These are phyloP conservation scores for Pulveroboletus sp. DNA, from an alignment of 768 basidiomycete genomes.

Conservation along the genomic window DNA sequence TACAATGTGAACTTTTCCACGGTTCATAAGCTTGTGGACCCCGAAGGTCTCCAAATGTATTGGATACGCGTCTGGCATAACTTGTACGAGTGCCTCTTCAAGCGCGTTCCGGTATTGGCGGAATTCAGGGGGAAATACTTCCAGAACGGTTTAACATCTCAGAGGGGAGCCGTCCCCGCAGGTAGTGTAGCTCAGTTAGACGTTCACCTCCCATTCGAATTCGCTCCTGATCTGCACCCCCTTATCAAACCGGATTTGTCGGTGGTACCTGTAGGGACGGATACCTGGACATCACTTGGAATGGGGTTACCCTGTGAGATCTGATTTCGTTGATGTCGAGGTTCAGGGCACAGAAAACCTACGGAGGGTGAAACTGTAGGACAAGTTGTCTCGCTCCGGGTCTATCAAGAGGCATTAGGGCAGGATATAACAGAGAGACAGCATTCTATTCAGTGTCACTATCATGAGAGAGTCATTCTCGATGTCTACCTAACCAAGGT, in stretches of 20 bases:
- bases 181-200: conserved; percentile 15
- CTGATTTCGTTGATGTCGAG: conserved; percentile 60
- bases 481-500: background rate
- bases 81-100: conserved; percentile 78
- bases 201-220: conserved; percentile 68
- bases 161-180: conserved; percentile 5
- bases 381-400: conserved; percentile 36
- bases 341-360: background rate
- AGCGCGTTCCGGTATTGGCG: conserved; percentile 32
- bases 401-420: background rate
- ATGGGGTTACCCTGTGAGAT: conserved; percentile 68
- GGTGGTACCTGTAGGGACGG: conserved; percentile 68
- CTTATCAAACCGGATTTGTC: conserved; percentile 58
- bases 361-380: conserved; percentile 29
- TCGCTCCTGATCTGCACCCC: conserved; percentile 63
- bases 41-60: conserved; percentile 58
- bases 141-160: conserved; percentile 44
- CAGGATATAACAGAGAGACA: conserved; percentile 1
- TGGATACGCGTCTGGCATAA: conserved; percentile 89
- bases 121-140: conserved; percentile 23
- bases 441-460: conserved; percentile 7
- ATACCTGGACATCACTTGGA: conserved; percentile 76
- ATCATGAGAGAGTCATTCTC: conserved; percentile 9
- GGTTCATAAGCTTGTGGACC: conserved; percentile 55
- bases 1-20: conserved; percentile 89